Conservation (phyloP, 768 basidiomycete species). For the Saitozyma podzolica region DNA sequence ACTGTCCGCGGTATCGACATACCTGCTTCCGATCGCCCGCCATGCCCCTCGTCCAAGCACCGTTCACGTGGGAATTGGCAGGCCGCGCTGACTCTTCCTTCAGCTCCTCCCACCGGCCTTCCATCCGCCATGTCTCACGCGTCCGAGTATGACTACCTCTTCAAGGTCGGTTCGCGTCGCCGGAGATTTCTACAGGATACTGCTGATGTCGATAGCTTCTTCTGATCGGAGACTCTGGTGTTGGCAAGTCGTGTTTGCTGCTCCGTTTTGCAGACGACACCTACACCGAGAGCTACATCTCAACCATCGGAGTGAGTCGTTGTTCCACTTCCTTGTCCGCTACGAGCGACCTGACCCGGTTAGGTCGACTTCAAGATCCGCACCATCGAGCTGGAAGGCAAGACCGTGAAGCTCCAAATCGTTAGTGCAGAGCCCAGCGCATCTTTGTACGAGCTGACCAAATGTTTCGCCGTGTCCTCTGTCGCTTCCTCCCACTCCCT, state of each 20-base stretch:
- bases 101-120: no score
- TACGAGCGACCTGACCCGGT: slow-evolving; percentile 62
- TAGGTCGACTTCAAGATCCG: slow-evolving; percentile 64
- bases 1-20: no score
- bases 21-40: no score
- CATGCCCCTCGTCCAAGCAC: no score
- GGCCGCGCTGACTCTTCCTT: no score
- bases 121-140: slow-evolving; percentile 41
- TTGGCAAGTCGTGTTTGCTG: slow-evolving; percentile 76
- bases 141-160: slow-evolving; percentile 53
- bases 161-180: slow-evolving; percentile 40
- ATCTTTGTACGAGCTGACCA: slow-evolving; percentile 29
- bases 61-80: no score
- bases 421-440: slow-evolving; percentile 56
- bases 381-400: slow-evolving; percentile 97
- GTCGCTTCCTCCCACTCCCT: background rate
- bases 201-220: slow-evolving; percentile 64
- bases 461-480: background rate
- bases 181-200: background rate
- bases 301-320: slow-evolving; percentile 82
- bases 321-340: background rate
- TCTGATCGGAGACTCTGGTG: slow-evolving; percentile 97
- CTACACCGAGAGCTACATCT: slow-evolving; percentile 98
- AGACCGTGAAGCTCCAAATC: slow-evolving; percentile 97
- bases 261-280: slow-evolving; percentile 94